Conservation (phyloP, 2,329 filamentous ascomycete genomes). For the Aspergillus carbonarius region DNA sequence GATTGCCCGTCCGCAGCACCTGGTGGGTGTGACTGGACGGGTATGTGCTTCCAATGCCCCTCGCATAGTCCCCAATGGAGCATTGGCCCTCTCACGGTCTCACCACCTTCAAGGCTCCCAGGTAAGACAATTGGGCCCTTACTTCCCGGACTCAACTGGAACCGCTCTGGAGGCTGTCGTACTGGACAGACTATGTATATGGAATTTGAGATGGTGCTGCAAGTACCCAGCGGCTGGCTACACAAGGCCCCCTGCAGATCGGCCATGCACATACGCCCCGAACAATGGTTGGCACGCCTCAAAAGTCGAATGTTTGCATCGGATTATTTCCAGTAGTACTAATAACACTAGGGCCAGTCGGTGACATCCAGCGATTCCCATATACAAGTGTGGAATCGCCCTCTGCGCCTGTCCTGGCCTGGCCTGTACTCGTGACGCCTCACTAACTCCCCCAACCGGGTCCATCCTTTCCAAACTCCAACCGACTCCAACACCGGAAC, state of each 20-base stretch:
- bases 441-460: too few species aligned
- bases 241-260: conserved; percentile 1
- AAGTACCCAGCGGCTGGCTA: conserved; percentile 1
- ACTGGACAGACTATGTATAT: background rate
- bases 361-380: background rate
- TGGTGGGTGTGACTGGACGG: background rate
- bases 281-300: background rate
- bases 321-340: background rate
- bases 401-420: too few species aligned
- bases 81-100: background rate
- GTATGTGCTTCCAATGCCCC: background rate
- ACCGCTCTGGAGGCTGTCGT: background rate
- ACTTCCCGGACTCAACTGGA: background rate
- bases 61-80: background rate
- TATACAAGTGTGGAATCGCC: too few species aligned
- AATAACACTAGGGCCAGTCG: background rate
- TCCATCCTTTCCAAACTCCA: too few species aligned
- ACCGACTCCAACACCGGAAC: background rate
- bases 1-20: background rate
- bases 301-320: background rate
- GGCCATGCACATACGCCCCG: background rate
- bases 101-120: background rate
- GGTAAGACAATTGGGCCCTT: background rate
- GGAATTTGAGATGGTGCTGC: conserved; percentile 1
- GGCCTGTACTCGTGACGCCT: too few species aligned